phyloP scores from a whole-genome alignment of 116 monocot genomes.

The Papilionanthe hybrid region DNA sequence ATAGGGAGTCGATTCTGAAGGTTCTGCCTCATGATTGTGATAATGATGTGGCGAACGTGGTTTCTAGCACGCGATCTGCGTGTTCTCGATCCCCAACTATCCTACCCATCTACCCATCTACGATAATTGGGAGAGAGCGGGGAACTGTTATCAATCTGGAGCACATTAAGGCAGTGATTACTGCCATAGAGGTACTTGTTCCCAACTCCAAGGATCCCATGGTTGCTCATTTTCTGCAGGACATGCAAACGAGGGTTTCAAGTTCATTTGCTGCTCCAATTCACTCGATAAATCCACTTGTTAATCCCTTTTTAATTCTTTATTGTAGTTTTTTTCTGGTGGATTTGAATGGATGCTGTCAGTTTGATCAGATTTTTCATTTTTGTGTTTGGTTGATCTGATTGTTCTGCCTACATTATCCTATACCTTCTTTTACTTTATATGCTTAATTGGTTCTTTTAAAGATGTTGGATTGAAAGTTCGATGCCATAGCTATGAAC shows the following conservation, averaged over 20 bases:
- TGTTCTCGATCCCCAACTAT: conserved; percentile 37
- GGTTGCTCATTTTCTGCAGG: conserved; percentile 28
- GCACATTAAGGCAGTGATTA: conserved; percentile 36
- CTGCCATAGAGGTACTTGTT: conserved; percentile 35
- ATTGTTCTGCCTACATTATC: not conserved
- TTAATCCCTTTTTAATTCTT: not conserved
- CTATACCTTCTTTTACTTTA: not conserved
- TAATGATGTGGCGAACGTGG: conserved; percentile 31
- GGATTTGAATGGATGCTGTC: not conserved
- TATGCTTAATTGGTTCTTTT: not conserved
- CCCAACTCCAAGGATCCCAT: conserved; percentile 40
- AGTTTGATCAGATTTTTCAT: too few species aligned
- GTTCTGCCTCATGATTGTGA: too few species aligned
- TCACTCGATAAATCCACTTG: conserved; percentile 9
- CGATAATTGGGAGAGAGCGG: conserved; percentile 40
- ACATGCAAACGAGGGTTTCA: conserved; percentile 27
- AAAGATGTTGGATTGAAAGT: not conserved
- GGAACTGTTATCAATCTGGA: conserved; percentile 42
- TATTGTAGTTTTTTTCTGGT: not conserved
- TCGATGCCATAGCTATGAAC: not conserved
- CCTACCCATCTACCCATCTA: conserved; percentile 41
- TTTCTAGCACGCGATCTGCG: conserved; percentile 35
- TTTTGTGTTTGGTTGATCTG: not conserved
- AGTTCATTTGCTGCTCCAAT: conserved; percentile 9
- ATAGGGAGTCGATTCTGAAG: too few species aligned